Conservation (phyloP, 805 yeast genomes). For the Candida koratica region DNA sequence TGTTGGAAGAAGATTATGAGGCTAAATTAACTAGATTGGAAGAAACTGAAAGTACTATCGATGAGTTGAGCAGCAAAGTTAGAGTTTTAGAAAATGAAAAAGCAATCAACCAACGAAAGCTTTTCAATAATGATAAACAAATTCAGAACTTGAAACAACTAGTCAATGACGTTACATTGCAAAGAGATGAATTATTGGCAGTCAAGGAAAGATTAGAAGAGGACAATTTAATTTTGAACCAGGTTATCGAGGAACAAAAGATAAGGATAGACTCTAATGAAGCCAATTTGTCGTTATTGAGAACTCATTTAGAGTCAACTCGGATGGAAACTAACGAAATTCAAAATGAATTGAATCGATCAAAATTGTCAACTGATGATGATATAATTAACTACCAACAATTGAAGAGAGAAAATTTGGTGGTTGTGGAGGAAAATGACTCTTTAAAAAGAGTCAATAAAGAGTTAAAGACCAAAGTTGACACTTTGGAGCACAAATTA, state of each 20-base stretch:
- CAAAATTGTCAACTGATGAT: conserved; percentile 23
- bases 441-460: conserved; percentile 53
- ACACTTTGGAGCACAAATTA: conserved; percentile 45
- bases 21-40: conserved; percentile 42
- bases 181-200: conserved; percentile 58
- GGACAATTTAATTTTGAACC: conserved; percentile 24
- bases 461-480: conserved; percentile 45
- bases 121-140: conserved; percentile 41
- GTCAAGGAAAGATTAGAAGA: conserved; percentile 29
- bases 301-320: conserved; percentile 33
- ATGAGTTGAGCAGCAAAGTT: conserved; percentile 24
- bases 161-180: conserved; percentile 56
- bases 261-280: conserved; percentile 24
- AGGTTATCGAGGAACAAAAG: conserved; percentile 23
- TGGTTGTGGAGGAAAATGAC: conserved; percentile 63
- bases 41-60: conserved; percentile 29
- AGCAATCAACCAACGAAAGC: conserved; percentile 34
- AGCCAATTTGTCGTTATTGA: conserved; percentile 26
- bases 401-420: conserved; percentile 48
- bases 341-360: conserved; percentile 32
- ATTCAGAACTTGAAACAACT: conserved; percentile 54
- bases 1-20: conserved; percentile 29
- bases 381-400: conserved; percentile 35
- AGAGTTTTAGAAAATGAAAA: conserved; percentile 33
- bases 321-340: conserved; percentile 31